phyloP scores from a whole-genome alignment of 2,329 filamentous ascomycete genomes.

The Diaporthe destruens region DNA sequence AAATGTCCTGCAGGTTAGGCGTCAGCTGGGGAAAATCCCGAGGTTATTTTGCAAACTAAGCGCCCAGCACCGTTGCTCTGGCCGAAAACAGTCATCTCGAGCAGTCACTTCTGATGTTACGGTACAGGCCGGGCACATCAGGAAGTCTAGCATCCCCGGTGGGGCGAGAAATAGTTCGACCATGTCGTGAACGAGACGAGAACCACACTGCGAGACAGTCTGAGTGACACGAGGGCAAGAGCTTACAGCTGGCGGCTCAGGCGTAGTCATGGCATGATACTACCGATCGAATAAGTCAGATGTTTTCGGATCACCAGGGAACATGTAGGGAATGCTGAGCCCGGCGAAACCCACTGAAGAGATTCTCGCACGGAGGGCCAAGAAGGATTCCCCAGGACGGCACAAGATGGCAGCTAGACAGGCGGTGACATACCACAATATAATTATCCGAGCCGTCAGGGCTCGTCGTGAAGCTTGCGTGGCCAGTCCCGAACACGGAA shows the following conservation, averaged over 20 bases:
- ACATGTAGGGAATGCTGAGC: not conserved
- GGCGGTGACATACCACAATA: slow-evolving; percentile 44
- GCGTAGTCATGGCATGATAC: slow-evolving; percentile 53
- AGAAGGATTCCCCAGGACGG: not conserved
- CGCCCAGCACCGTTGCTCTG: too few species aligned
- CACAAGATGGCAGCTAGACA: not conserved
- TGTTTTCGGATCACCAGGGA: too few species aligned
- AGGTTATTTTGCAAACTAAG: not conserved
- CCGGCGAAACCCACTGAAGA: not conserved
- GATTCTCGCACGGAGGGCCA: not conserved
- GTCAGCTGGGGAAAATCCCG: not conserved
- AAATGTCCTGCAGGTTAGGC: slow-evolving; percentile 44
- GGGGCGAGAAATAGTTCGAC: not conserved
- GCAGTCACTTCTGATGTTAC: not conserved
- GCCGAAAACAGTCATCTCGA: not conserved
- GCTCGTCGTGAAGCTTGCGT: slow-evolving; percentile 52
- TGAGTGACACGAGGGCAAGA: not conserved
- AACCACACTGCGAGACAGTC: not conserved
- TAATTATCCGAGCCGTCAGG: slow-evolving; percentile 52
- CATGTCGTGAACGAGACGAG: not conserved
- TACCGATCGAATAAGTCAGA: not conserved
- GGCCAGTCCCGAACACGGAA: slow-evolving; percentile 52
- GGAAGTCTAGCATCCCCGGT: too few species aligned
- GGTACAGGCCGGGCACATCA: not conserved
- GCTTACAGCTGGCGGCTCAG: slow-evolving; percentile 46